Percentiles rank a stretch among this genome's conserved stretches.
Evolutionary conservation across 768 basidiomycete species (phyloP).

Genomic region (Auricularia sp.): DNA sequence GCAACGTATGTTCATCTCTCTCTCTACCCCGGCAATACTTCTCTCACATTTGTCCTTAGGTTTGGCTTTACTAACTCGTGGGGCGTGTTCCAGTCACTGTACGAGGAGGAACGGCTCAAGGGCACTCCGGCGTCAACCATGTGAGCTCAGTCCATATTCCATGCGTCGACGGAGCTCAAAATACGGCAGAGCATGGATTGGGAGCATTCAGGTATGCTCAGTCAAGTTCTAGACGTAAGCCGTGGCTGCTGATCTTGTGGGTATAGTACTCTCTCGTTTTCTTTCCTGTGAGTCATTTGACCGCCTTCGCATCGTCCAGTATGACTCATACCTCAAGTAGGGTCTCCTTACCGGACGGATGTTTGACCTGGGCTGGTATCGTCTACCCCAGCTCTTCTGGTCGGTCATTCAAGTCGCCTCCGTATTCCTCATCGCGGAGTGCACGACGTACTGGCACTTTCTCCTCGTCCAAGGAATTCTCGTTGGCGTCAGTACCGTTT

Average conservation of each 20-base stretch:
- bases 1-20: conserved; percentile 26
- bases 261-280: conserved; percentile 15
- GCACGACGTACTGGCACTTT: conserved; percentile 69
- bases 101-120: neutral
- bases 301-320: neutral
- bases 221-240: conserved; percentile 53
- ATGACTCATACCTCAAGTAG: conserved; percentile 39
- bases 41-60: conserved; percentile 16
- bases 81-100: conserved; percentile 4
- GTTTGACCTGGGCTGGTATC: conserved; percentile 65
- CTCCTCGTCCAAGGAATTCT: conserved; percentile 63
- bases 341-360: conserved; percentile 51
- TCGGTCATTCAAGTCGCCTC: conserved; percentile 41
- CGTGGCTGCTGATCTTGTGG: conserved; percentile 34
- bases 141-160: conserved; percentile 39
- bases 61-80: conserved; percentile 54
- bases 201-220: conserved; percentile 33
- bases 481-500: conserved; percentile 39
- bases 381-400: conserved; percentile 34
- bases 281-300: conserved; percentile 11
- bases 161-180: neutral
- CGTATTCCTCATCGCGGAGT: conserved; percentile 61
- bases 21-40: neutral
- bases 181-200: conserved; percentile 11
- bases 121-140: neutral